These are phyloP conservation scores for Grammothele lineata DNA, from an alignment of 768 basidiomycete species.

Conservation along the genomic window DNA sequence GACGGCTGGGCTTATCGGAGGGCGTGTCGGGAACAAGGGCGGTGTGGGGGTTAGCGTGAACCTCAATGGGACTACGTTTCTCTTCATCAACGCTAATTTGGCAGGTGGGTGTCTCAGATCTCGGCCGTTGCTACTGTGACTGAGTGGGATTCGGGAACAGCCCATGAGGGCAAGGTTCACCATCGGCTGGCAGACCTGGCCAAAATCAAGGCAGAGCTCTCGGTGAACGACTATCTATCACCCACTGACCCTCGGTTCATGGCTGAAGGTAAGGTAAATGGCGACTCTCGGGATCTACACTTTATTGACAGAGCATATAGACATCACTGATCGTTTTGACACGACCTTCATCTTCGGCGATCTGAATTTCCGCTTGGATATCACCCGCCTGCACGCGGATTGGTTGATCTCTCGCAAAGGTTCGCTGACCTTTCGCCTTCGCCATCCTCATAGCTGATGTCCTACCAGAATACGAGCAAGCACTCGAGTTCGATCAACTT, in stretches of 20 bases:
- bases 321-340: constrained; percentile 87
- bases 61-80: constrained; percentile 72
- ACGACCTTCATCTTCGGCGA: constrained; percentile 88
- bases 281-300: too few relatives aligned
- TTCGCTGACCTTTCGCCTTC: constrained; percentile 23
- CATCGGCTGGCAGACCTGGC: constrained; percentile 81
- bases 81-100: constrained; percentile 90
- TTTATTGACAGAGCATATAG: too few relatives aligned
- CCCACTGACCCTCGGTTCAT: constrained; percentile 58
- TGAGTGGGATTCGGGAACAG: too few relatives aligned
- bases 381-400: constrained; percentile 89
- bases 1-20: constrained; percentile 86
- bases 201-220: constrained; percentile 87
- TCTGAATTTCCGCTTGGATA: constrained; percentile 86
- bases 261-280: constrained; percentile 71
- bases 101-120: constrained; percentile 49
- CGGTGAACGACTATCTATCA: constrained; percentile 72
- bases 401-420: constrained; percentile 86
- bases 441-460: neutral
- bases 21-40: constrained; percentile 89
- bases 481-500: constrained; percentile 88
- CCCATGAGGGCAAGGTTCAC: constrained; percentile 71
- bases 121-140: neutral
- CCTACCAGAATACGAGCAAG: constrained; percentile 74
- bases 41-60: constrained; percentile 89